phyloP scores from a whole-genome alignment of 2,329 filamentous ascomycete species.

The Aspergillus pseudonomiae region DNA sequence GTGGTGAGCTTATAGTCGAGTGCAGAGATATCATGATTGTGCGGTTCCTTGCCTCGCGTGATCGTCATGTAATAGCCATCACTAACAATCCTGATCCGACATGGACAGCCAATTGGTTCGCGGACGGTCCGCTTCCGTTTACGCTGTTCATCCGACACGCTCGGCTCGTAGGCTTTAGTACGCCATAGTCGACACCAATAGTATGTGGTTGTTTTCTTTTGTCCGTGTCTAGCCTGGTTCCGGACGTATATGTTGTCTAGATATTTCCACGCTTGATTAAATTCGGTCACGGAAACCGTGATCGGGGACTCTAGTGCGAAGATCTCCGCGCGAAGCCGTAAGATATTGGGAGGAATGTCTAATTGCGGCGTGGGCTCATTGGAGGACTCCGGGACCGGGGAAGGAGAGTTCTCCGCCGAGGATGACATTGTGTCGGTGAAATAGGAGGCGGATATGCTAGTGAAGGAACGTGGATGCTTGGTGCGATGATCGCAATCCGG shows the following conservation, averaged over 20 bases:
- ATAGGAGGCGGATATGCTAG: neutral
- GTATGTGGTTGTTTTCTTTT: neutral
- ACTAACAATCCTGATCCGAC: neutral
- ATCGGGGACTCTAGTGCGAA: neutral
- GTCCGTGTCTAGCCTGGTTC: neutral
- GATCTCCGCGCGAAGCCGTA: neutral
- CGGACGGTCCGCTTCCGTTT: neutral
- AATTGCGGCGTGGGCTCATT: neutral
- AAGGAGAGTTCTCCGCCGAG: neutral
- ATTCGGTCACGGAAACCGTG: neutral
- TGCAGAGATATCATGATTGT: neutral
- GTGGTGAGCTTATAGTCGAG: neutral
- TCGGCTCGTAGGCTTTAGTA: neutral
- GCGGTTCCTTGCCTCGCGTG: neutral
- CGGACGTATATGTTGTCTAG: neutral
- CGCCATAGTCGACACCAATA: conserved; percentile 1
- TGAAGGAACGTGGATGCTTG: neutral
- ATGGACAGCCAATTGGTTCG: neutral
- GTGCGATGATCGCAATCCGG: neutral
- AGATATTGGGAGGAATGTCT: neutral
- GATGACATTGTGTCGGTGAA: neutral
- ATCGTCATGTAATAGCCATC: neutral
- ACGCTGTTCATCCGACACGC: neutral
- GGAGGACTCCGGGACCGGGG: neutral
- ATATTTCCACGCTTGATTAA: conserved; percentile 1